Evolutionary conservation across 2,329 filamentous ascomycete species (phyloP).

Genomic region (Aspergillus novofumigatus): DNA sequence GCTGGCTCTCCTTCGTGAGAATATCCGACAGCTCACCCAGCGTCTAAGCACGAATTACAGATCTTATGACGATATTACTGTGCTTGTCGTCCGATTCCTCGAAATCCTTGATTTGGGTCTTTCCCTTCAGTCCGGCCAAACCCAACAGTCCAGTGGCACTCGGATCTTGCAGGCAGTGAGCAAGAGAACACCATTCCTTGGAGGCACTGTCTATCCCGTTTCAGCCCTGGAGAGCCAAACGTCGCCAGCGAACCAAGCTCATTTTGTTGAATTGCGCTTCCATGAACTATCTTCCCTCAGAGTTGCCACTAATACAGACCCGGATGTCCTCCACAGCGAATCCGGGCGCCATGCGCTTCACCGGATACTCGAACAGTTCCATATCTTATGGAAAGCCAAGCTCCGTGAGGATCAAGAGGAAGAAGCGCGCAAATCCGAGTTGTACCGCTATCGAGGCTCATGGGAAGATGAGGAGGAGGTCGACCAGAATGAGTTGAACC

Average conservation of each 20-base stretch:
- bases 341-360: slow-evolving; percentile 55
- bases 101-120: slow-evolving; percentile 74
- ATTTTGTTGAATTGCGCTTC: slow-evolving; percentile 32
- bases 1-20: slow-evolving; percentile 46
- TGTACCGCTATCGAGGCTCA: slow-evolving; percentile 80
- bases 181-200: slow-evolving; percentile 38
- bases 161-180: slow-evolving; percentile 28
- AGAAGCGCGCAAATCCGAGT: slow-evolving; percentile 66
- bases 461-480: slow-evolving; percentile 71
- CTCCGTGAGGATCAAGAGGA: slow-evolving; percentile 72
- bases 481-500: slow-evolving; percentile 69
- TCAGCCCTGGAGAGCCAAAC: slow-evolving; percentile 5
- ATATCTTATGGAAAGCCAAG: slow-evolving; percentile 73
- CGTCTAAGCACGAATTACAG: slow-evolving; percentile 68
- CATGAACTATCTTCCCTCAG: slow-evolving; percentile 36
- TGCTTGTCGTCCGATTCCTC: slow-evolving; percentile 73
- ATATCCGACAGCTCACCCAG: slow-evolving; percentile 64
- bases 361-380: slow-evolving; percentile 67
- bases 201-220: slow-evolving; percentile 22
- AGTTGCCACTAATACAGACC: slow-evolving; percentile 31
- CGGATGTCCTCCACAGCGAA: slow-evolving; percentile 34
- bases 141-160: slow-evolving; percentile 11
- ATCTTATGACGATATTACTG: slow-evolving; percentile 79
- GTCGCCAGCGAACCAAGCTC: slow-evolving; percentile 14
- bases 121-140: slow-evolving; percentile 49